A percentile compares a stretch with the other conserved stretches of the same genome.
These are phyloP conservation scores for Condylostoma magnum DNA, from an alignment of 169 alveolate species.

Conservation along the genomic window DNA sequence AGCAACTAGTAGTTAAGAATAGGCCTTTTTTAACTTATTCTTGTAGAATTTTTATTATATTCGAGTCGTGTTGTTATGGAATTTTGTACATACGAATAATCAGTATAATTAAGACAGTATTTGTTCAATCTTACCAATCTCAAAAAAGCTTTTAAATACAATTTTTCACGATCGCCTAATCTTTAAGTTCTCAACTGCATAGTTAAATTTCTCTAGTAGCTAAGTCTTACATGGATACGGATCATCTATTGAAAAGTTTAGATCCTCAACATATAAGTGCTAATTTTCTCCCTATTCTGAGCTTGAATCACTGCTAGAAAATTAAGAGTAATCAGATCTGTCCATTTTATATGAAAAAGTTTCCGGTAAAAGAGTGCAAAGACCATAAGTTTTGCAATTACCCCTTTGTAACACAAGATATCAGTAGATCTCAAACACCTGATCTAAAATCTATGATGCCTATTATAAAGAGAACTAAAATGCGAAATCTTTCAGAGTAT, in stretches of 20 bases:
- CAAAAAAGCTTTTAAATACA: background rate
- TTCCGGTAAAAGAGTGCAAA: too few relatives aligned
- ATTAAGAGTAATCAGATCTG: too few relatives aligned
- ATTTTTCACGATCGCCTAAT: background rate
- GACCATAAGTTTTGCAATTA: too few relatives aligned
- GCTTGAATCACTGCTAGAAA: too few relatives aligned
- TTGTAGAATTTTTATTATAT: background rate
- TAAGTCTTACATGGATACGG: conserved; percentile 5
- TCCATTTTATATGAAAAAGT: too few relatives aligned
- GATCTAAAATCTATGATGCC: too few relatives aligned
- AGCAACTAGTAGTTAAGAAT: background rate
- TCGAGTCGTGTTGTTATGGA: background rate
- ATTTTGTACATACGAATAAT: background rate
- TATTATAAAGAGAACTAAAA: too few relatives aligned
- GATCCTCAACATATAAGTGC: too few relatives aligned
- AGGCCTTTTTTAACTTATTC: background rate
- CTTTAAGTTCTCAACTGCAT: background rate
- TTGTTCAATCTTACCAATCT: background rate
- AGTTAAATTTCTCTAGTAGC: background rate
- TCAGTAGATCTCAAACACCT: too few relatives aligned
- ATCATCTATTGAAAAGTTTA: background rate
- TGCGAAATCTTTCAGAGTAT: too few relatives aligned
- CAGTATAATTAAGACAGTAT: conserved; percentile 13
- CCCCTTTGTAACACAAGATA: too few relatives aligned
- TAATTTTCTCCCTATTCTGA: too few relatives aligned